phyloP scores from a whole-genome alignment of 306 rosid genomes.

The Inga laurina region DNA sequence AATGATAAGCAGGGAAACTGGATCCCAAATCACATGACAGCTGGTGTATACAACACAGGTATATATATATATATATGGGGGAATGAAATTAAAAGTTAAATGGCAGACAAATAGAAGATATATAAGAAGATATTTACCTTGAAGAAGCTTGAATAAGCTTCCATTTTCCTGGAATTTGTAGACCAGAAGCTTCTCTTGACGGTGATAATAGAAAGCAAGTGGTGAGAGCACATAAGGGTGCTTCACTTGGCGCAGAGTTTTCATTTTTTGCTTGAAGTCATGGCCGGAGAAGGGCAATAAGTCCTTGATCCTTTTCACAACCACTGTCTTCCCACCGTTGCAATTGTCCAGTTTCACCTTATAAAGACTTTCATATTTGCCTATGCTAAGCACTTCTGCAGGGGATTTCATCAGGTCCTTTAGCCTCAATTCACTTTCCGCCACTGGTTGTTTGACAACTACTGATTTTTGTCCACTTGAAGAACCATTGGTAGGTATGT shows the following conservation, averaged over 20 bases:
- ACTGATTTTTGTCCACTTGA: slow-evolving; percentile 53
- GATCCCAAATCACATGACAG: too few species aligned
- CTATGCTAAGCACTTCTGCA: slow-evolving; percentile 83
- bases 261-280: slow-evolving; percentile 68
- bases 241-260: slow-evolving; percentile 52
- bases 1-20: too few species aligned
- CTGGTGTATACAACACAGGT: too few species aligned
- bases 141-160: slow-evolving; percentile 74
- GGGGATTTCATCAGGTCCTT: slow-evolving; percentile 82
- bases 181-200: slow-evolving; percentile 80
- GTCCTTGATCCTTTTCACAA: slow-evolving; percentile 75
- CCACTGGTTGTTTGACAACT: slow-evolving; percentile 57
- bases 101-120: background rate
- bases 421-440: slow-evolving; percentile 50
- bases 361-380: slow-evolving; percentile 70
- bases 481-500: slow-evolving; percentile 28
- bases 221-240: slow-evolving; percentile 60
- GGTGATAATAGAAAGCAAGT: slow-evolving; percentile 72
- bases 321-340: slow-evolving; percentile 45
- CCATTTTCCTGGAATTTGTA: slow-evolving; percentile 77
- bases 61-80: too few species aligned
- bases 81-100: background rate
- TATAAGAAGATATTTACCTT: slow-evolving; percentile 48
- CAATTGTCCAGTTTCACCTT: slow-evolving; percentile 58
- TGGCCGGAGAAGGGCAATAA: slow-evolving; percentile 45